Base-by-base conservation (phyloP, 78 protist species). In the Speleostelium caveatum region DNA sequence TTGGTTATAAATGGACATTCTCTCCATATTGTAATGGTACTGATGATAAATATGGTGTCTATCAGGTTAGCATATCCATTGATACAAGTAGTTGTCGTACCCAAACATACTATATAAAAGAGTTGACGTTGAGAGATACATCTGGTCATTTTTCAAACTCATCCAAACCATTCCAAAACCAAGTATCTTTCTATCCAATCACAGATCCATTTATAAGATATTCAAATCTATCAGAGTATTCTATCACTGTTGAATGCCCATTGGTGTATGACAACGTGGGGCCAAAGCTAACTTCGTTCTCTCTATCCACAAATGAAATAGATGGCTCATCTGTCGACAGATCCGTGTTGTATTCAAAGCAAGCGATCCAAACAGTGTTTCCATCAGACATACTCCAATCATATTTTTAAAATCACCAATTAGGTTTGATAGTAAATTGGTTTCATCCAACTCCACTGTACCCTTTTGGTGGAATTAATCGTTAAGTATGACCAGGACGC, bases 171-270 rank as follows among this genome's bases (percentile, higher is more conserved):
- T 16, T 69, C 8, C 26, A 12, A 22, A 8, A 21, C 22, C 7
- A 69, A 10, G n/a, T n/a, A n/a, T 42, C 28, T 28, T 26, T 19
- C 39, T 38, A 45, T 26, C 30, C 76, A 69, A 69, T 49, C 28
- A 17, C 76, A 28, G 45, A 21, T 69, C 76, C 76, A 49, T 69
- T 69, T 28, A 69, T 69, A 10, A 14, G 6, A 45, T 45, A 45
- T 45, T 14, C n/a, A 45, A 45, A 45, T 45, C 6, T 45, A 10
- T 45, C 53, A 14, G 53, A 45, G 10, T 45, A 45, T 45, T 6
- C 6, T 14, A 45, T 45, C 10, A 45, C 53, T 14, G 53, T 45
- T 14, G 6, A 6, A 45, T 45, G 53, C 10, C 53, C 53, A 14
- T 6, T 14, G 10, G 10, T 14, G 6, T 14, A 45, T 45, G 53